Percentiles rank a stretch among this genome's conserved stretches.
These are phyloP conservation scores for Galerina sulciceps DNA, from an alignment of 768 basidiomycete species.

Conservation along the genomic window DNA sequence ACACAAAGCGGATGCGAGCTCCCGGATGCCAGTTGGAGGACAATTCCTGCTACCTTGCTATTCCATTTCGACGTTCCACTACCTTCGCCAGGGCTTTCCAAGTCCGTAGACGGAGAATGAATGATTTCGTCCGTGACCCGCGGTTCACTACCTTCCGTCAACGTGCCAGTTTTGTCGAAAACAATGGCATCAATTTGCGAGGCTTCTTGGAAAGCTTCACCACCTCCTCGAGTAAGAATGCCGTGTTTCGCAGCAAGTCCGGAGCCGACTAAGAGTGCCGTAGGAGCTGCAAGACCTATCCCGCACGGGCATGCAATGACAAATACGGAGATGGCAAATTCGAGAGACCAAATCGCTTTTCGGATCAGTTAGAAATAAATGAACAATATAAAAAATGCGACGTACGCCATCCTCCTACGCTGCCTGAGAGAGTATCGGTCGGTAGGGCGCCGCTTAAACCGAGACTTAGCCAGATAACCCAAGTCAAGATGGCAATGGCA, in stretches of 20 bases:
- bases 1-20: constrained; percentile 25
- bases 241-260: constrained; percentile 81
- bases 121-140: constrained; percentile 52
- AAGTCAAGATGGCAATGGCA: constrained; percentile 70
- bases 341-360: constrained; percentile 72
- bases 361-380: background rate
- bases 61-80: background rate
- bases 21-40: constrained; percentile 18
- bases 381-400: constrained; percentile 13
- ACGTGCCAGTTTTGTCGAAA: constrained; percentile 89
- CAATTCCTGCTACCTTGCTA: constrained; percentile 1
- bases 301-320: constrained; percentile 90
- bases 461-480: constrained; percentile 73
- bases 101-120: background rate
- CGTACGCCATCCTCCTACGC: constrained; percentile 67
- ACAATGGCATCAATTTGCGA: constrained; percentile 73
- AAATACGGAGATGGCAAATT: constrained; percentile 83
- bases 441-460: constrained; percentile 64
- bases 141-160: constrained; percentile 71
- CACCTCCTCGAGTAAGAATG: constrained; percentile 85
- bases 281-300: constrained; percentile 85
- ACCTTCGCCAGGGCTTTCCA: background rate
- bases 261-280: constrained; percentile 82
- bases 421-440: constrained; percentile 54
- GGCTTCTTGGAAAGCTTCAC: constrained; percentile 86